Evolutionary conservation across 176 grass and related monocot species (phyloP), one percentile per base, ranked within the genome.

Genomic region (Chrysopogon serrulatus): DNA sequence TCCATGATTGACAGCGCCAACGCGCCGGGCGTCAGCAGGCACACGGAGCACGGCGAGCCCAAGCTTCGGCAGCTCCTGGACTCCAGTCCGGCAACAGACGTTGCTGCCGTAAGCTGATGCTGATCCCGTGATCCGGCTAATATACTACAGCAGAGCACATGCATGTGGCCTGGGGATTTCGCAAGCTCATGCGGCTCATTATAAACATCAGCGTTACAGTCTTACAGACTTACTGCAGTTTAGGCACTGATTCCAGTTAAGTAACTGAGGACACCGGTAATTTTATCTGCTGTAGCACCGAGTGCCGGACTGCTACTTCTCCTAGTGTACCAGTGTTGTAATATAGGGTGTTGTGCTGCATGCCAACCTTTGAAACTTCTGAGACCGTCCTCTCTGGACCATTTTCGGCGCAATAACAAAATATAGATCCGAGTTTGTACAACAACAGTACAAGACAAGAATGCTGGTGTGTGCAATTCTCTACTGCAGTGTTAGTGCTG

Each of bases 1-100:
- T 94, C 89, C 4, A 94, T 91, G 89, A 94, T 94, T 18, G 86
- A 89, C 31, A 80, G 88, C 80, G 80, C 86, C 4, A 74, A 45
- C 13, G 65, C 73, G 19, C 10, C 79, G 26, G 47, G 36, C 21
- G 76, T 68, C 33, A 69, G 66, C 45, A 70, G 64, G 56, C 85
- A 93, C 85, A 65, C 61, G 30, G 82, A 85, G 70, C 82, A 34
- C 59, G 44, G 68, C 53, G 72, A 83, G 49, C 85, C 90, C 24
- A 92, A 90, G 77, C 80, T 94, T 17, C 87, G 79, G 51, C 92
- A 90, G 43, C 92, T 92, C 35, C 59, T 94, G 2, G 77, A 88
- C 81, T 84, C 89, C 11, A 72, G 53, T 17, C 57, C 78, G 24
- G 34, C 68, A 2, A 82, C 91, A 17, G 88, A 93, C 33, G 83